Base-by-base conservation (phyloP, 2,329 filamentous ascomycete genomes). In the Fusarium multiceps region DNA sequence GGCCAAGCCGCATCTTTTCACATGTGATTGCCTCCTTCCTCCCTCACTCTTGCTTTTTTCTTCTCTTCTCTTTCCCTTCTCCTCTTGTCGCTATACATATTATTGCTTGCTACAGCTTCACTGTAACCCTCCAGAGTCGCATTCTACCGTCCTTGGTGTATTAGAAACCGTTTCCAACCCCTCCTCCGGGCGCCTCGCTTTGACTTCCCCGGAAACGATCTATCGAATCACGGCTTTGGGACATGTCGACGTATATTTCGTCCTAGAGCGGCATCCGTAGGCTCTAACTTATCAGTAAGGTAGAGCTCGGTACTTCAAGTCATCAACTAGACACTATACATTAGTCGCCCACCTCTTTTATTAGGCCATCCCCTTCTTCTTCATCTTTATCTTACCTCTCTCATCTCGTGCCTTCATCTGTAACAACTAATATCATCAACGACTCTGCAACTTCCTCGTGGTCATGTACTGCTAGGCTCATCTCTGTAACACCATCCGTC, bases 21-120 rank as follows among this genome's bases (percentile, higher is more conserved):
- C 71, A 73, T 73, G 71, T 73, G 71, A 73, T 72, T 68, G 68
- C 64, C 59, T 67, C 47, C 48, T 49, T 11, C 34, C 25, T 34
- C 55, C 43, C 32, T 32, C 59, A 46, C 28, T 32, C 16, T 40
- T 30, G 7, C 14, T 51, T 21, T 30, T 21, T 12, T 42, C 49
- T 25, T 27, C 32, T 16, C 41, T 4, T 51, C n/a, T 25, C 14
- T 27, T 51, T 27, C n/a, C 32, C 13, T 53, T 48, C 30, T 37
- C 25, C 42, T 53, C 58, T 18, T 27, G 21, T 20, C 14, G 43
- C 25, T 59, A 59, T 47, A 45, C 18, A 40, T 37, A 28, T 43
- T 47, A 9, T 45, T 64, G 28, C 47, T 49, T 48, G 23, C 42
- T 49, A 43, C 37, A 60, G 32, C 23, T 41, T 40, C 54, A 32